phyloP scores from a whole-genome alignment of 2,329 filamentous ascomycete genomes.

The Fusarium tuaranense region DNA sequence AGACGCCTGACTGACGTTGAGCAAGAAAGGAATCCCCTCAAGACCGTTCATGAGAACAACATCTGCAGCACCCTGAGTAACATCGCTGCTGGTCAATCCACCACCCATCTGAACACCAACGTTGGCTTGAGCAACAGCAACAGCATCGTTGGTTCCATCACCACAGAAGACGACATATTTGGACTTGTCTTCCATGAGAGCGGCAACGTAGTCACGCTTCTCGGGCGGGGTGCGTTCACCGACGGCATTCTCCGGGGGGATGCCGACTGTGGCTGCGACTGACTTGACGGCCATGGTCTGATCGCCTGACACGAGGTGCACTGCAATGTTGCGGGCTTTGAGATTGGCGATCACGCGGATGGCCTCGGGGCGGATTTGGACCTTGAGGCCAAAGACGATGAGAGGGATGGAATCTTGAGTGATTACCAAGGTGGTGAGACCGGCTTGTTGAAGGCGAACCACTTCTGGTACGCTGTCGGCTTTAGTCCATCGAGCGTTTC shows the following conservation, averaged over 20 bases:
- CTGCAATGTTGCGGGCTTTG: conserved; percentile 56
- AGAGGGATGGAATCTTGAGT: conserved; percentile 45
- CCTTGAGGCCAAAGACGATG: conserved; percentile 57
- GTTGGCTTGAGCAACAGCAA: conserved; percentile 69
- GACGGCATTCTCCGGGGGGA: conserved; percentile 51
- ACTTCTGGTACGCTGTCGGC: conserved; percentile 39
- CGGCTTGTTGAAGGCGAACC: conserved; percentile 22
- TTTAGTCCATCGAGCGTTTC: conserved; percentile 59
- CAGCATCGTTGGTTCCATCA: conserved; percentile 74
- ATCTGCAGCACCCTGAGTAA: conserved; percentile 47
- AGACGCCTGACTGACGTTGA: conserved; percentile 58
- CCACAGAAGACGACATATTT: conserved; percentile 67
- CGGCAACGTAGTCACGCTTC: conserved; percentile 55
- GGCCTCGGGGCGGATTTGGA: conserved; percentile 53
- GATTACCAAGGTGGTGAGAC: conserved; percentile 39
- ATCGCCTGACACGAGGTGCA: conserved; percentile 68
- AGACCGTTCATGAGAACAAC: conserved; percentile 60
- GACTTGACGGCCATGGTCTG: conserved; percentile 58
- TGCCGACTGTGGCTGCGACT: conserved; percentile 53
- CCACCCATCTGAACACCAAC: conserved; percentile 69
- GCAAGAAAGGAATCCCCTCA: conserved; percentile 53
- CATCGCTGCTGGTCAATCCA: conserved; percentile 58
- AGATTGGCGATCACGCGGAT: conserved; percentile 56
- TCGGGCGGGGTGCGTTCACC: conserved; percentile 62
- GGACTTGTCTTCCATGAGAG: neutral